Evolutionary conservation across 1,284 basidiomycete genomes (phyloP), one percentile per base, ranked within the genome.

Genomic region (Ustilago hordei): DNA sequence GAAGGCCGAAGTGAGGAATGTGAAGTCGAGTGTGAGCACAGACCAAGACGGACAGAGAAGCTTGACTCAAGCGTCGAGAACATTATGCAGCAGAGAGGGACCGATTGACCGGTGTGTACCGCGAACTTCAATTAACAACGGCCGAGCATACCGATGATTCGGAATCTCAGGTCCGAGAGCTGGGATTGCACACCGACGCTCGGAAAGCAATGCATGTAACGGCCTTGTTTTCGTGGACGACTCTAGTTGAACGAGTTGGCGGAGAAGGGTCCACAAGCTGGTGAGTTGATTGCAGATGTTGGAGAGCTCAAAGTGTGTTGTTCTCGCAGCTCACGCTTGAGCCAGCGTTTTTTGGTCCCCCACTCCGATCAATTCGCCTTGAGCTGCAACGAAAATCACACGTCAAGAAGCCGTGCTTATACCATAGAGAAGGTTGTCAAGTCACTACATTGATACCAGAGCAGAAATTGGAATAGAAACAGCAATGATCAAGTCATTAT

Each of bases 361-460:
- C 64, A 72, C 69, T 52, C 69, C 60, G 69, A 66, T 66, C 11
- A 35, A 52, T 31, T 63, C 59, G 32, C 59, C 63, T 28, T 28
- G 23, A 28, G 23, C 23, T 28, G 23, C 23, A 28, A 28, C 23
- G 23, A 9, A 12, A 3, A 28, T 6, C 19, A n/a, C 47, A 39
- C 2, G 17, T 19, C 17, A 23, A 11, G 8, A 8, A 19, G 12
- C 54, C 34, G 17, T 17, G 32, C 15, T 39, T 39, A n/a, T 9
- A 35, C 36, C 19, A 13, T 39, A 12, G 54, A 19, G 3, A 38
- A 47, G 19, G 19, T 17, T 1, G 19, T n/a, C 12, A 50, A 31
- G 45, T 50, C 61, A 56, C 56, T 50, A 32, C 32, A 45, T 45
- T 45, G 43, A 28, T 4, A 19, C 17, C n/a, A 6, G 11, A 45